Percentiles rank a stretch among this genome's conserved stretches.
phyloP scores from a whole-genome alignment of 345 rosid species.

The Salix koriyanagi region DNA sequence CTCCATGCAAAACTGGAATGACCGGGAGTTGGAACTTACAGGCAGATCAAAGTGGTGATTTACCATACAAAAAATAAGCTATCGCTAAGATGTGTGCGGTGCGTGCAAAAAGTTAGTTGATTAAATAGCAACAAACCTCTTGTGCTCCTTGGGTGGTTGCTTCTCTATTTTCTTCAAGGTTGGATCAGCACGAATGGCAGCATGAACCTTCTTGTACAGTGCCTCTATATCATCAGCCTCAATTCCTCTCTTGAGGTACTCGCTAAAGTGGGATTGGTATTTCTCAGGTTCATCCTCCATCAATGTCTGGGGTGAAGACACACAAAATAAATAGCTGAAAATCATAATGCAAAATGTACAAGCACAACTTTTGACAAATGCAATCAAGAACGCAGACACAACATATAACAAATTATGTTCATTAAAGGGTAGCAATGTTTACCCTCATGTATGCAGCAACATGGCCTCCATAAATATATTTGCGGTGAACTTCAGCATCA shows the following conservation, averaged over 20 bases:
- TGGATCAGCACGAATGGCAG: constrained; percentile 71
- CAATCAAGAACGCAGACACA: not conserved
- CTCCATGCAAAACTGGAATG: not conserved
- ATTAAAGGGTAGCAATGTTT: constrained; percentile 5
- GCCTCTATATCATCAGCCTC: constrained; percentile 55
- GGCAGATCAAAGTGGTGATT: not conserved
- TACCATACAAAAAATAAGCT: no score
- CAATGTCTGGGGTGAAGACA: constrained; percentile 35
- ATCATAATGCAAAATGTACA: not conserved
- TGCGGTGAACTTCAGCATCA: constrained; percentile 79
- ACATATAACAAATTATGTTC: not conserved
- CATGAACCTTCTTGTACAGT: constrained; percentile 68
- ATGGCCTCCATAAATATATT: constrained; percentile 78
- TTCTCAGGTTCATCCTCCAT: constrained; percentile 75
- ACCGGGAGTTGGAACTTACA: not conserved
- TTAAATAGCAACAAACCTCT: constrained; percentile 42
- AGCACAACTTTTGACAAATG: not conserved
- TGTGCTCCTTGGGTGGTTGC: constrained; percentile 49
- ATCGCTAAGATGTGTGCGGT: no score
- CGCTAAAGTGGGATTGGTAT: constrained; percentile 63
- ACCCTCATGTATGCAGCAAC: constrained; percentile 79
- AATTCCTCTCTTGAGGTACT: constrained; percentile 51
- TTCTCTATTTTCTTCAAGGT: constrained; percentile 46
- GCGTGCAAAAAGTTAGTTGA: not conserved
- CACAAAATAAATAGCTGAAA: not conserved